Conservation (phyloP, 1,284 basidiomycete genomes). For the Trichosporon sp. region DNA sequence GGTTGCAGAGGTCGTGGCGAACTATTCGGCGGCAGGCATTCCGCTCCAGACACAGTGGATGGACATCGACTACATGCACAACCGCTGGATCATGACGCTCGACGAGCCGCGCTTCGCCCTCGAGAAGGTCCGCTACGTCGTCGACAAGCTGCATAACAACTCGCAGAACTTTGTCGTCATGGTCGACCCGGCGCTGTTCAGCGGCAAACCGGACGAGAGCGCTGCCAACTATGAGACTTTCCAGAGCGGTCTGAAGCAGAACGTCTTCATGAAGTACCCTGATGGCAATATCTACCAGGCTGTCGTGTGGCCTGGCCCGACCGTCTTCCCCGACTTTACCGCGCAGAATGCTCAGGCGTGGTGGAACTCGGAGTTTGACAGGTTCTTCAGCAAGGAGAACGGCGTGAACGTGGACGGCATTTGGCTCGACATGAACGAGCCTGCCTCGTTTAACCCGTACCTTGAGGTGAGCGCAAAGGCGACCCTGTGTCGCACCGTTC, state of each 20-base stretch:
- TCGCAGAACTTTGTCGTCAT: conserved; percentile 62
- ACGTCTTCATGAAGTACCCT: conserved; percentile 58
- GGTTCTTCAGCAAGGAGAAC: conserved; percentile 53
- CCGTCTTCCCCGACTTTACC: conserved; percentile 64
- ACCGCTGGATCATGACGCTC: conserved; percentile 60
- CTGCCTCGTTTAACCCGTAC: conserved; percentile 35
- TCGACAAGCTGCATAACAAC: conserved; percentile 57
- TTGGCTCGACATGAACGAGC: conserved; percentile 63
- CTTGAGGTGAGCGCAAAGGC: background rate
- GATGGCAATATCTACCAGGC: conserved; percentile 61
- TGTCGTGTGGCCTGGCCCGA: conserved; percentile 66
- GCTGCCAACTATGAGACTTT: conserved; percentile 54
- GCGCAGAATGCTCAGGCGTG: conserved; percentile 54
- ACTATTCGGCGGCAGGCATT: conserved; percentile 29
- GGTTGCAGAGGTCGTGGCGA: conserved; percentile 28
- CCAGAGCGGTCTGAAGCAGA: conserved; percentile 54
- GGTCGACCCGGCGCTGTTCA: conserved; percentile 62
- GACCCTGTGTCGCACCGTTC: background rate
- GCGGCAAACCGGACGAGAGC: background rate
- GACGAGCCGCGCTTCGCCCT: conserved; percentile 64
- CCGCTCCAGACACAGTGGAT: conserved; percentile 26
- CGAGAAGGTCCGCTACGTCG: conserved; percentile 60
- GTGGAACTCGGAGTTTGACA: conserved; percentile 59
- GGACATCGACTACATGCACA: conserved; percentile 61
- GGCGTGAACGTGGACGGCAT: conserved; percentile 48